Percentiles rank a stretch among this genome's conserved stretches.
phyloP scores from a whole-genome alignment of 2,329 filamentous ascomycete species.

The Claviceps digitariae region DNA sequence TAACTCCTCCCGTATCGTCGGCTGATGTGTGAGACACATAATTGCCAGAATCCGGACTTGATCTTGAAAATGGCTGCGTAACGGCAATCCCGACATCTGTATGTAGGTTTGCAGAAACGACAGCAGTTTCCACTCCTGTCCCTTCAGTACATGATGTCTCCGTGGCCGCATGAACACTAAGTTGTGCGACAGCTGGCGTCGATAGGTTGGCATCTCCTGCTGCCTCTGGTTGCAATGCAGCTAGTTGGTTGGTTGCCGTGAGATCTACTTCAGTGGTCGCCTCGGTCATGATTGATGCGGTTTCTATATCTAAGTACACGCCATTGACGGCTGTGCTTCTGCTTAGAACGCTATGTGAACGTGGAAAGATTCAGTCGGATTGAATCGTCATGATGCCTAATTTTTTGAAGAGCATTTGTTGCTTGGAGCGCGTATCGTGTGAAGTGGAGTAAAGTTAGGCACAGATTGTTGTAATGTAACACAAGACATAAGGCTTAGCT shows the following conservation, averaged over 20 bases:
- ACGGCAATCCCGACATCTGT: background rate
- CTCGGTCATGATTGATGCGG: background rate
- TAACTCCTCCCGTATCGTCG: conserved; percentile 8
- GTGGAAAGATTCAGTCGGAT: no score
- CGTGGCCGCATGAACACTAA: background rate
- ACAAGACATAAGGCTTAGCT: no score
- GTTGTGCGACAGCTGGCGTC: background rate
- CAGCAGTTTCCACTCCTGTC: background rate
- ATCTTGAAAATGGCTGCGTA: conserved; percentile 9
- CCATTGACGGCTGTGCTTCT: background rate
- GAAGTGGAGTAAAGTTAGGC: no score
- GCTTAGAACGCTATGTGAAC: background rate
- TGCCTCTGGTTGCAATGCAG: background rate
- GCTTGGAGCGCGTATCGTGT: no score
- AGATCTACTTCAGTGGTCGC: background rate
- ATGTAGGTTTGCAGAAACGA: background rate
- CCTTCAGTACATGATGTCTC: background rate
- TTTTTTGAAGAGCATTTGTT: no score
- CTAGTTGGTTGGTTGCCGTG: background rate
- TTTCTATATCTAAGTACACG: background rate
- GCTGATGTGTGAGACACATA: conserved; percentile 10
- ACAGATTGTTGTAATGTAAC: no score
- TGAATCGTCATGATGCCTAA: no score
- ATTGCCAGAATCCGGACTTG: conserved; percentile 33
- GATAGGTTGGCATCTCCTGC: background rate